Conservation (phyloP, 2,329 filamentous ascomycete species). For the Amphichorda felina region DNA sequence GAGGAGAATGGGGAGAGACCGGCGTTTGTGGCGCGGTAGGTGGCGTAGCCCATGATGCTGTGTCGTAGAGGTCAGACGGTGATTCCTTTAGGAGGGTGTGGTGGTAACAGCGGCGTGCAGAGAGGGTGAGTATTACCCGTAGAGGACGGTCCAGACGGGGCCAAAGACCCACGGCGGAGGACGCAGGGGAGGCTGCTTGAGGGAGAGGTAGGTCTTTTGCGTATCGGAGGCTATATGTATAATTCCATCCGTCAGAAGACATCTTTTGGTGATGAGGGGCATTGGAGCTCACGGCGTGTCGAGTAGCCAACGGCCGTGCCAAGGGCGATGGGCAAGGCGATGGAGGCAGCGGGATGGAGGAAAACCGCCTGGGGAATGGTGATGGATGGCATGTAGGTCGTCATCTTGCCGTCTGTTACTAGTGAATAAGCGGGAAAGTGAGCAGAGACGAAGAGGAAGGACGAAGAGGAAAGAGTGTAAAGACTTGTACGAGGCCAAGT, state of each 20-base stretch:
- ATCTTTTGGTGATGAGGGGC: background rate
- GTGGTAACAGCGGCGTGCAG: background rate
- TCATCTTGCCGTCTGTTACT: slow-evolving; percentile 45
- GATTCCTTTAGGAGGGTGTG: background rate
- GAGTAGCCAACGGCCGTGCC: slow-evolving; percentile 64
- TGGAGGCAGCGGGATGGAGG: slow-evolving; percentile 56
- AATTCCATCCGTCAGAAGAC: background rate
- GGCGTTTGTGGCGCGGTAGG: slow-evolving; percentile 60
- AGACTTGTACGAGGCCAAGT: too few relatives aligned
- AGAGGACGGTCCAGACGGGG: slow-evolving; percentile 55
- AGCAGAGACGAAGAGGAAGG: too few relatives aligned
- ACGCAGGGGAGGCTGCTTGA: slow-evolving; percentile 56
- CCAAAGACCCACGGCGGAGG: slow-evolving; percentile 52
- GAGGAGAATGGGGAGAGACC: slow-evolving; percentile 47
- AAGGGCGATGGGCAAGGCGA: slow-evolving; percentile 63
- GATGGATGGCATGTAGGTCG: slow-evolving; percentile 65
- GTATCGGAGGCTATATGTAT: slow-evolving; percentile 29
- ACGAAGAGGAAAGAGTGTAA: too few relatives aligned
- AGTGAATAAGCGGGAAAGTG: slow-evolving; percentile 1
- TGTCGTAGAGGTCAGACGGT: background rate
- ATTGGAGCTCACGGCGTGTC: slow-evolving; percentile 38
- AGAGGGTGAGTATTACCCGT: slow-evolving; percentile 27
- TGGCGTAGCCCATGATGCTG: slow-evolving; percentile 74
- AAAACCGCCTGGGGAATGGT: slow-evolving; percentile 65
- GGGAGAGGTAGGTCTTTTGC: slow-evolving; percentile 47